phyloP scores from a whole-genome alignment of 768 basidiomycete species.

The Pleurotus platypus region DNA sequence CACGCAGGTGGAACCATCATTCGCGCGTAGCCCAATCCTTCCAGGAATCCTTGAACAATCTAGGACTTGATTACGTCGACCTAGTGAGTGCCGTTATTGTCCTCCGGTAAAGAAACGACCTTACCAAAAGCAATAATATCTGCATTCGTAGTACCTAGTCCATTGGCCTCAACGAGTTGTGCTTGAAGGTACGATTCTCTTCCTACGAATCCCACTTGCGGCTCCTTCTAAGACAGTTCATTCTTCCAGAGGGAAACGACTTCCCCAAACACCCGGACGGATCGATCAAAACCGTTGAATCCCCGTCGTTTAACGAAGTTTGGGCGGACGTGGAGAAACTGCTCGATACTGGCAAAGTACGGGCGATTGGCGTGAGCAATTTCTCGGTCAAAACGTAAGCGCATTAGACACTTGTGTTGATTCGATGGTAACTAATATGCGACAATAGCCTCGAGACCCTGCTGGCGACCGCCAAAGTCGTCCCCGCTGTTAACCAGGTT shows the following conservation, averaged over 20 bases:
- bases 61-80: slow-evolving; percentile 46
- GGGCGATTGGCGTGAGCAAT: slow-evolving; percentile 57
- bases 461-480: slow-evolving; percentile 34
- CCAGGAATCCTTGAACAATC: slow-evolving; percentile 33
- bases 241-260: slow-evolving; percentile 12
- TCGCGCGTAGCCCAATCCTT: slow-evolving; percentile 34
- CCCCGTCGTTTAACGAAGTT: slow-evolving; percentile 32
- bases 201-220: too few species aligned
- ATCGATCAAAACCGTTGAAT: slow-evolving; percentile 25
- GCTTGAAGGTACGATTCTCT: slow-evolving; percentile 21
- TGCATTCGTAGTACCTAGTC: slow-evolving; percentile 36
- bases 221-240: too few species aligned
- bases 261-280: slow-evolving; percentile 29
- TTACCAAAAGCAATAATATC: not conserved
- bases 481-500: slow-evolving; percentile 46
- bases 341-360: slow-evolving; percentile 40
- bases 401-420: not conserved
- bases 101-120: slow-evolving; percentile 13
- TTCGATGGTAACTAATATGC: not conserved
- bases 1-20: slow-evolving; percentile 33
- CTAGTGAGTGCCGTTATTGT: slow-evolving; percentile 15
- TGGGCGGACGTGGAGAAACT: slow-evolving; percentile 53
- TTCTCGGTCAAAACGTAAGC: slow-evolving; percentile 54
- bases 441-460: slow-evolving; percentile 32
- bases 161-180: slow-evolving; percentile 44